These are phyloP conservation scores for Termitomyces eurrhizus DNA, from an alignment of 768 basidiomycete species.

Conservation along the genomic window DNA sequence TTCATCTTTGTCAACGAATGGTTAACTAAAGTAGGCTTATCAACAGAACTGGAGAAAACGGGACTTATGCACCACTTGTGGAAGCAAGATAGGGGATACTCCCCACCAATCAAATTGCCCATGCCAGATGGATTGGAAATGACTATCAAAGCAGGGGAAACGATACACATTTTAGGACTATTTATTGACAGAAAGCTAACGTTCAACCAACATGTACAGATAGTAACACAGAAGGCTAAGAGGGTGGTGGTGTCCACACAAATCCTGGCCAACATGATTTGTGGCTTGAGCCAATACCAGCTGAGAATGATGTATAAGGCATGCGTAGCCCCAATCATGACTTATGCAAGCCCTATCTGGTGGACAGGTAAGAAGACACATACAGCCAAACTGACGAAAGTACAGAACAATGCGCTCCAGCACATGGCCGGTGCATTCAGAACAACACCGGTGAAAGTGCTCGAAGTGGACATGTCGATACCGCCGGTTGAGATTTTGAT, in stretches of 20 bases:
- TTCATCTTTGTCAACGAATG: no score
- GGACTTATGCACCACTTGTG: background rate
- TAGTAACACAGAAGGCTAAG: background rate
- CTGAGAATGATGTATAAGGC: background rate
- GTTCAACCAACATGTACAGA: background rate
- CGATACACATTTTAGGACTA: background rate
- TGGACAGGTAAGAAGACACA: no score
- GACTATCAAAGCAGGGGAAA: background rate
- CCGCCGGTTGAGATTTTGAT: no score
- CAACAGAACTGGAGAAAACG: background rate
- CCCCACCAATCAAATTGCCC: background rate
- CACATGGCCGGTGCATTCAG: no score
- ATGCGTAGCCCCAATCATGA: background rate
- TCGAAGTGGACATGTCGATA: no score
- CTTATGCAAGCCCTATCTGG: no score
- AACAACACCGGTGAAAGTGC: no score
- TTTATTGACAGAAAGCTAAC: background rate
- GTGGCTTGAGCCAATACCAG: background rate
- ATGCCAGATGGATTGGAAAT: background rate
- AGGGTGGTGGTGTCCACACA: rapidly evolving
- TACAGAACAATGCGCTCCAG: no score
- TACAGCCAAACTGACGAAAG: no score
- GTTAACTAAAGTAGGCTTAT: background rate
- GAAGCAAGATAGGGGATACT: background rate
- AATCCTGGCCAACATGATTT: background rate